Base-by-base conservation (phyloP, 2,329 filamentous ascomycete species). In the Fusarium protoensiforme region DNA sequence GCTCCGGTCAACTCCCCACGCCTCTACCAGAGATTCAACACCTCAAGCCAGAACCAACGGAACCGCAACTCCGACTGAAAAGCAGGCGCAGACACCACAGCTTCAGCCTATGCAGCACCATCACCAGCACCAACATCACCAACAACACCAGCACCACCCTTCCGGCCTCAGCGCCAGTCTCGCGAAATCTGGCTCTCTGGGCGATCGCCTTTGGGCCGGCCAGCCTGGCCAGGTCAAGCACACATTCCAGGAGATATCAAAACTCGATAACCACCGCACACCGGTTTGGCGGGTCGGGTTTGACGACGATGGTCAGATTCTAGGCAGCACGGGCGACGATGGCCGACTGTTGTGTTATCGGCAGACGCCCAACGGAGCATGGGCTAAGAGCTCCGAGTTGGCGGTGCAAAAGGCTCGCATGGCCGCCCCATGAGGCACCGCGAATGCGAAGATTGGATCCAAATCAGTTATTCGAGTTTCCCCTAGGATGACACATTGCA, bases 231-330 rank as follows among this genome's bases (percentile, higher is more conserved):
- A 93, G 75, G 86, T 95, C 27, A 86, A 85, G 67, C 93, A 95
- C 79, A 84, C 86, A 1, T 86, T 86, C 22, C 88, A 87, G 71
- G 89, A 94, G 75, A 87, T 93, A 1, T 92, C 92, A 10, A 89
- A 88, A 77, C 87, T 95, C 10, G 90, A 91, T 58, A 89, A 87
- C 61, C 90, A 93, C 78, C 88, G 90, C 58, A 91, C 90, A 20
- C 92, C 92, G 2, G 92, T 94, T 2, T 96, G 93, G 93, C 86
- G 92, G 24, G 90, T 95, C 3, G 89, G 89, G 1, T 96, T 95
- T 75, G 90, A 91, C 75, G 87, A 88, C 62, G 86, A 90, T 84
- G 92, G 92, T 6, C 92, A 94, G 80, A 87, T 95, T 14, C 84
- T 96, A 9, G 91, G 93, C 2, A 93, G 91, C 43, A 93, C 93